A percentile compares a stretch with the other conserved stretches of the same genome.
Evolutionary conservation across 352 stramenopile genomes (phyloP).

Genomic region (Phytopythium mirpurense): DNA sequence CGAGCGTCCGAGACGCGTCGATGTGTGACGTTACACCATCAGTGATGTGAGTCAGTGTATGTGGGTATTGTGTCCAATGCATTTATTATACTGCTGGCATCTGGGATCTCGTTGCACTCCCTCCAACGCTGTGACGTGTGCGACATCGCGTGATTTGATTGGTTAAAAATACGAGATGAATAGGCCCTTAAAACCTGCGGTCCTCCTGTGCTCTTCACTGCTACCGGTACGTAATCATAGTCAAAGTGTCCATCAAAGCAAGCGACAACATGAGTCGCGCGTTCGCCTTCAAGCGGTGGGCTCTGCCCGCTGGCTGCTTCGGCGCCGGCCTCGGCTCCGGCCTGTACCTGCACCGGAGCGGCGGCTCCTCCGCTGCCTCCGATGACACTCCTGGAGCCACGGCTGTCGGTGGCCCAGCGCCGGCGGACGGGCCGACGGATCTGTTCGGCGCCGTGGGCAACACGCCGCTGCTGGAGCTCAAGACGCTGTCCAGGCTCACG

Average conservation of each 20-base stretch:
- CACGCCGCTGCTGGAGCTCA: conserved; percentile 69
- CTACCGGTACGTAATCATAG: no score
- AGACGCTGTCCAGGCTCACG: conserved; percentile 58
- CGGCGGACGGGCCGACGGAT: conserved; percentile 37
- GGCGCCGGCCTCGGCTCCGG: conserved; percentile 8
- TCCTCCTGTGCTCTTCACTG: neutral
- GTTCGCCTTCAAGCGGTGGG: conserved; percentile 1
- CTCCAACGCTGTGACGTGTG: no score
- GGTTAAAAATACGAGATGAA: neutral
- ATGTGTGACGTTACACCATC: no score
- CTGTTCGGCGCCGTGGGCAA: conserved; percentile 68
- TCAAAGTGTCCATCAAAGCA: neutral
- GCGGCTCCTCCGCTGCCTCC: neutral
- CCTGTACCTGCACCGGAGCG: conserved; percentile 1
- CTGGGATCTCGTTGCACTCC: neutral
- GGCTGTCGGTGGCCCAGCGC: neutral
- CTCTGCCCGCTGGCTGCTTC: conserved; percentile 1
- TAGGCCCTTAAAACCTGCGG: no score
- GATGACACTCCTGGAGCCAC: no score
- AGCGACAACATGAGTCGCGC: neutral
- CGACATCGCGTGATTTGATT: neutral
- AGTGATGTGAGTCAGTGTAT: neutral
- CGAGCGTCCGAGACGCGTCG: no score
- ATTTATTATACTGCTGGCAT: no score
- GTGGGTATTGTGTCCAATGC: no score